These are phyloP conservation scores for Leishmania mexicana DNA, from an alignment of 208 protist genomes.

Conservation along the genomic window DNA sequence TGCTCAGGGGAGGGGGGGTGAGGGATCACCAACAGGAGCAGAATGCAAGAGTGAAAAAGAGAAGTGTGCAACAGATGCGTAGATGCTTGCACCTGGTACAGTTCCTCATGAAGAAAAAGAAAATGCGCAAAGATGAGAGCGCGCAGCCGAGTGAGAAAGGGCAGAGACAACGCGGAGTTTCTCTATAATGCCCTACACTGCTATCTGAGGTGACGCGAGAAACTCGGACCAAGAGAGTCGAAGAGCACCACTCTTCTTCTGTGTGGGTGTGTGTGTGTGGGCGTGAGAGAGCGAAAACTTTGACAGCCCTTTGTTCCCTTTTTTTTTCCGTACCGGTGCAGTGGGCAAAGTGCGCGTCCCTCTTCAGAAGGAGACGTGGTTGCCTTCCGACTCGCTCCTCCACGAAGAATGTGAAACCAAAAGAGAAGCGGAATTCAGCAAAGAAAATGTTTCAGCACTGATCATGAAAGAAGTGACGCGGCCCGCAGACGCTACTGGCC, in stretches of 20 bases:
- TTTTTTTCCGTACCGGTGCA: not conserved
- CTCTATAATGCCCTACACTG: not conserved
- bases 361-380: not conserved
- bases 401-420: constrained; percentile 16
- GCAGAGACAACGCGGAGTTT: not conserved
- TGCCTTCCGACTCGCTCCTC: constrained; percentile 12
- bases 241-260: not conserved
- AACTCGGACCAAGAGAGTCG: not conserved
- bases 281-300: not conserved
- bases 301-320: not conserved
- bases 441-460: not conserved
- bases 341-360: not conserved
- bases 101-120: not conserved
- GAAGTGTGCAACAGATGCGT: not conserved
- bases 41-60: not conserved
- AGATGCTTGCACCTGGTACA: not conserved
- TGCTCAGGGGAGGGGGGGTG: not conserved
- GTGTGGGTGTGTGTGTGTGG: not conserved
- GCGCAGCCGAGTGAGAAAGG: not conserved
- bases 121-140: not conserved
- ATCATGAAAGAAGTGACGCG: not conserved
- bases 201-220: not conserved
- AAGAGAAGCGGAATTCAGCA: constrained; percentile 13
- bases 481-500: not conserved
- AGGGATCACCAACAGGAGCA: not conserved